These are phyloP conservation scores for Epicoccum nigrum DNA, from an alignment of 2,329 filamentous ascomycete genomes.

Conservation along the genomic window DNA sequence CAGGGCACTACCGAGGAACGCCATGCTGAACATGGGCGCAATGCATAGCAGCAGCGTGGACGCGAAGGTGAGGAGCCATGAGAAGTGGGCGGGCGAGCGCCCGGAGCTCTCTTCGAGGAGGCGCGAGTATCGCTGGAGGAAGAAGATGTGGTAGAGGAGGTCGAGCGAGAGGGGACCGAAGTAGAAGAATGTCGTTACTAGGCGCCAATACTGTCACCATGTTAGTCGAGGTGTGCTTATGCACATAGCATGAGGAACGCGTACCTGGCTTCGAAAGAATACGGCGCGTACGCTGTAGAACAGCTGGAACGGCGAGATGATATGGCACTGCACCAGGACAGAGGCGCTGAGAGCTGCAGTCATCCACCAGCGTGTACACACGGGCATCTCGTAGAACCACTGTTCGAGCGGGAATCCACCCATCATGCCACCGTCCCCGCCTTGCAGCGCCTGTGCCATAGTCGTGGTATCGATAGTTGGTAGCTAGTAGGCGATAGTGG, in stretches of 20 bases:
- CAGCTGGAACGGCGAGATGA: slow-evolving; percentile 90
- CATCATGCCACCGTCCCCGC: slow-evolving; percentile 52
- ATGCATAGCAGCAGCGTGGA: slow-evolving; percentile 78
- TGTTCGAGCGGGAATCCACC: slow-evolving; percentile 81
- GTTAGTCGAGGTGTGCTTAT: neutral
- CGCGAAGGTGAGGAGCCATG: slow-evolving; percentile 89
- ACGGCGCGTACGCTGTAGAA: slow-evolving; percentile 96
- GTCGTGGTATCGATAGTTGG: slow-evolving; percentile 5
- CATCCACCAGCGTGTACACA: slow-evolving; percentile 96
- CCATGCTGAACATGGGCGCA: slow-evolving; percentile 87
- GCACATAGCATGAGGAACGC: neutral
- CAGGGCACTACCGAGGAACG: slow-evolving; percentile 91
- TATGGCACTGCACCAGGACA: slow-evolving; percentile 88
- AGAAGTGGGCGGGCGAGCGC: slow-evolving; percentile 88
- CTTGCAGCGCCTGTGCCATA: slow-evolving; percentile 55
- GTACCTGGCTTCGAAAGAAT: slow-evolving; percentile 87
- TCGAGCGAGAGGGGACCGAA: slow-evolving; percentile 94
- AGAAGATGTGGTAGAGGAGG: slow-evolving; percentile 97
- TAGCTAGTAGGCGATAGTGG: neutral
- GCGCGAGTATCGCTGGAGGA: slow-evolving; percentile 93
- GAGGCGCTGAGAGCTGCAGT: slow-evolving; percentile 88
- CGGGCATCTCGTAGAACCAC: slow-evolving; percentile 99
- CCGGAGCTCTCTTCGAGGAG: slow-evolving; percentile 95
- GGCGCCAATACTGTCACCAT: slow-evolving; percentile 80
- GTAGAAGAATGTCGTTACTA: slow-evolving; percentile 96